Evolutionary conservation across 129 eudicot genomes (phyloP), one percentile per base, ranked within the genome.

Genomic region (Logfia minima): DNA sequence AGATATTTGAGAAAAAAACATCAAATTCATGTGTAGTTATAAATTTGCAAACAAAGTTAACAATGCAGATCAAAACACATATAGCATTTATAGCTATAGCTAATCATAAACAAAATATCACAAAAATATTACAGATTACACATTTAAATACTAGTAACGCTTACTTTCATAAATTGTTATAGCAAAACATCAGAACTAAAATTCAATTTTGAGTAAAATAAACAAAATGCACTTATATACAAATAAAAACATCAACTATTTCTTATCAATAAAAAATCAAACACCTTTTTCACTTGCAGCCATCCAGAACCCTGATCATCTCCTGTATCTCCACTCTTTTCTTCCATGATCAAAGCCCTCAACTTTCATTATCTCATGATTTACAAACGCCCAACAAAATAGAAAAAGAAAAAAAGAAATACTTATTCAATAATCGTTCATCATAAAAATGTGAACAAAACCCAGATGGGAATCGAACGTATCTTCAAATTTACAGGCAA

Each of bases 241-340:
- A 67, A 5, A 45, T 51, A 35, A n/a, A n/a, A 39, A 59, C 31
- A 52, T 31, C 56, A 16, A 18, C 10, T 21, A 75, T 53, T 75
- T 37, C 17, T 48, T 14, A 21, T 22, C 0, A 23, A 69, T 21
- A 41, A 70, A 45, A 74, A 73, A 78, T 13, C 19, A 13, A 37
- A 76, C 48, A 92, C 98, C 96, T 93, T 93, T 87, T 93, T 93
- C 66, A 93, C 98, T 87, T 88, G 92, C 87, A 93, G 84, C 98
- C 98, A 93, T 80, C 98, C 98, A 71, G 95, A 88, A 43, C 92
- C 91, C 76, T 93, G 95, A 87, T 90, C 96, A 87, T 93, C 96
- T 60, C 76, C 94, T 78, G 79, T 72, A 87, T 93, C 96, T 65
- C 76, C 94, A 82, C 80, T 72, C 69, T 48, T 83, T 61, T 90